Evolutionary conservation across 257 asterid species (phyloP).

Genomic region (Euphrasia confusa): DNA sequence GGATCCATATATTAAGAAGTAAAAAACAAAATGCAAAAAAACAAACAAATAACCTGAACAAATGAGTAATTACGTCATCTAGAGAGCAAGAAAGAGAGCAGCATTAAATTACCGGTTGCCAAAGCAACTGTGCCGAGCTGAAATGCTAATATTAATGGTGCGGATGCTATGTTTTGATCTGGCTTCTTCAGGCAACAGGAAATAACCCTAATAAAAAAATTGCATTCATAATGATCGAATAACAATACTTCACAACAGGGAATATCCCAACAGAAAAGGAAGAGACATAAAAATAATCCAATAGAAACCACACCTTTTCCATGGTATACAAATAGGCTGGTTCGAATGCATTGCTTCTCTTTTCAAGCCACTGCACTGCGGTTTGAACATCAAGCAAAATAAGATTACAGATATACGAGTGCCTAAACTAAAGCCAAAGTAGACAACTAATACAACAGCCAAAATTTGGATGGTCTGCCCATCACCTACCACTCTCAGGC

Average conservation of each 20-base stretch:
- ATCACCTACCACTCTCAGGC: constrained; percentile 4
- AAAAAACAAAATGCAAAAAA: neutral
- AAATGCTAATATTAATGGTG: constrained; percentile 73
- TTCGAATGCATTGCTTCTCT: constrained; percentile 81
- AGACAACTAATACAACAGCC: constrained; percentile 13
- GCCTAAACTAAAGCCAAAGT: constrained; percentile 11
- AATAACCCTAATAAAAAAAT: constrained; percentile 61
- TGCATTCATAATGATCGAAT: constrained; percentile 23
- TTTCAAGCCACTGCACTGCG: constrained; percentile 95
- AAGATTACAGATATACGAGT: constrained; percentile 25
- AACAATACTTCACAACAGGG: constrained; percentile 9
- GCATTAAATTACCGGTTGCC: constrained; percentile 69
- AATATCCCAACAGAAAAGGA: constrained; percentile 19
- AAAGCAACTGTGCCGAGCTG: constrained; percentile 85
- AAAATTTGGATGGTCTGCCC: constrained; percentile 7
- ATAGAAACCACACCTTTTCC: constrained; percentile 63
- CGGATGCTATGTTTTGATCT: constrained; percentile 66
- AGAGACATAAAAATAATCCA: constrained; percentile 14
- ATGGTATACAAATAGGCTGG: constrained; percentile 80
- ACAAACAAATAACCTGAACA: neutral
- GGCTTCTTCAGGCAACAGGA: constrained; percentile 91
- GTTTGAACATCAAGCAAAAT: constrained; percentile 34
- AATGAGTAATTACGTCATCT: constrained; percentile 14
- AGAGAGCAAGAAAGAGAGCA: constrained; percentile 22
- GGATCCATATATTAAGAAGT: neutral